Percentiles rank a stretch among this genome's conserved stretches.
Evolutionary conservation across 2,329 filamentous ascomycete species (phyloP).

Genomic region (Alternaria novae-zelandiae): DNA sequence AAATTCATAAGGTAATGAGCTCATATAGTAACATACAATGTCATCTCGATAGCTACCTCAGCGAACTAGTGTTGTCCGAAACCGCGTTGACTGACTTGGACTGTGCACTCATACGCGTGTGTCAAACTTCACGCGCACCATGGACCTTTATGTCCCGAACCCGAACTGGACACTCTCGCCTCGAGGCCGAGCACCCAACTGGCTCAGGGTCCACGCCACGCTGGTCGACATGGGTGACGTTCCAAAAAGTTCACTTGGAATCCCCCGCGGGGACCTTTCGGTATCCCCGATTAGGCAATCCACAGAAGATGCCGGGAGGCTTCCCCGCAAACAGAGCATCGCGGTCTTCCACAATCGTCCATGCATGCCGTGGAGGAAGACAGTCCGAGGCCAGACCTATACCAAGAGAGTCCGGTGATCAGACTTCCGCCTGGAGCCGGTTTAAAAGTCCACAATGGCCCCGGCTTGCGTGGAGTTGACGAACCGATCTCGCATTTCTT

Average conservation of each 20-base stretch:
- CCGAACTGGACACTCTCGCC: not conserved
- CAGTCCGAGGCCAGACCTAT: conserved; percentile 7
- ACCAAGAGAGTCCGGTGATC: conserved; percentile 8
- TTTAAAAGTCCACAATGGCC: conserved; percentile 14
- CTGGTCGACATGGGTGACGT: not conserved
- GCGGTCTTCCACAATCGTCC: conserved; percentile 9
- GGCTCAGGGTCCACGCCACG: not conserved
- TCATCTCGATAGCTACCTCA: not conserved
- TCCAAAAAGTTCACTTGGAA: conserved; percentile 1
- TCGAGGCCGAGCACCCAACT: not conserved
- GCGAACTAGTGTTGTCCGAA: not conserved
- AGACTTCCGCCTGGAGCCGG: not conserved
- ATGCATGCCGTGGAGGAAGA: conserved; percentile 2
- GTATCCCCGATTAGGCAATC: conserved; percentile 18
- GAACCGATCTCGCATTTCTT: conserved; percentile 1
- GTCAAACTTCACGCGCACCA: not conserved
- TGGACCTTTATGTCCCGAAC: not conserved
- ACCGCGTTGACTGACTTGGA: not conserved
- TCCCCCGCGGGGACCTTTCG: conserved; percentile 10
- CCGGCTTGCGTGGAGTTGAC: not conserved
- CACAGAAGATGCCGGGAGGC: conserved; percentile 12
- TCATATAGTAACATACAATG: not conserved
- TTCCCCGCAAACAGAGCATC: conserved; percentile 25
- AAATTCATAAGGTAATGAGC: not conserved
- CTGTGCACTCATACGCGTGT: not conserved